A percentile compares a stretch with the other conserved stretches of the same genome.
phyloP scores from a whole-genome alignment of 768 basidiomycete species.

The Tremella yokohamensis region DNA sequence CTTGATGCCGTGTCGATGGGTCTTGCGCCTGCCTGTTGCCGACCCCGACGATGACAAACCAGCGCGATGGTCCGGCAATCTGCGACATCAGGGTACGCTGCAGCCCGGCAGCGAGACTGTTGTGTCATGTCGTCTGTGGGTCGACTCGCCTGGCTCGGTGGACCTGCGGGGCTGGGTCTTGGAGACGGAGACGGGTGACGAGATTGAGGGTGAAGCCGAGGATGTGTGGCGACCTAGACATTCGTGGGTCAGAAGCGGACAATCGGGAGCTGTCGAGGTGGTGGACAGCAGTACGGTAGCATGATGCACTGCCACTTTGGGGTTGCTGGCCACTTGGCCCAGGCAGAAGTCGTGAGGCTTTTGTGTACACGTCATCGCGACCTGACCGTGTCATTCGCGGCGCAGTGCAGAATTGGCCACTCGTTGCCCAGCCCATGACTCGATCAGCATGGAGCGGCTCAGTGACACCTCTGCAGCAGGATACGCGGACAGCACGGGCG shows the following conservation, averaged over 20 bases:
- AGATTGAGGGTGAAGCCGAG: conserved; percentile 7
- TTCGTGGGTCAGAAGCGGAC: conserved; percentile 27
- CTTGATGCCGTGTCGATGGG: conserved; percentile 61
- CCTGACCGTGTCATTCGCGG: too few species aligned
- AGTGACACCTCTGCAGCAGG: too few species aligned
- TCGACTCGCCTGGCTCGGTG: conserved; percentile 64
- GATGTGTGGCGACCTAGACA: conserved; percentile 22
- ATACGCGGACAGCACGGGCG: conserved; percentile 4
- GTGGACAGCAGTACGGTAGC: background rate
- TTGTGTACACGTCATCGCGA: background rate
- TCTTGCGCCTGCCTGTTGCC: conserved; percentile 55
- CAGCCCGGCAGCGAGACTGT: conserved; percentile 55
- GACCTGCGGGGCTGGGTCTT: conserved; percentile 65
- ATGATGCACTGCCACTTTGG: too few species aligned
- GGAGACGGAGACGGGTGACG: conserved; percentile 56
- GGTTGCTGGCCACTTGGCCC: background rate
- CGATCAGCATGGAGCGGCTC: too few species aligned
- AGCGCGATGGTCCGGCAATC: conserved; percentile 63
- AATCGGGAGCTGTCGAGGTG: conserved; percentile 17
- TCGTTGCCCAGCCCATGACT: too few species aligned
- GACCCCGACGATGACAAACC: conserved; percentile 20
- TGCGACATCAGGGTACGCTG: conserved; percentile 63
- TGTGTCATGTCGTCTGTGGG: conserved; percentile 60
- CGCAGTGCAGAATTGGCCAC: too few species aligned
- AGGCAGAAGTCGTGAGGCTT: background rate